Evolutionary conservation across 257 asterid species (phyloP), one percentile per base, ranked within the genome.

Genomic region (Rhazya stricta): DNA sequence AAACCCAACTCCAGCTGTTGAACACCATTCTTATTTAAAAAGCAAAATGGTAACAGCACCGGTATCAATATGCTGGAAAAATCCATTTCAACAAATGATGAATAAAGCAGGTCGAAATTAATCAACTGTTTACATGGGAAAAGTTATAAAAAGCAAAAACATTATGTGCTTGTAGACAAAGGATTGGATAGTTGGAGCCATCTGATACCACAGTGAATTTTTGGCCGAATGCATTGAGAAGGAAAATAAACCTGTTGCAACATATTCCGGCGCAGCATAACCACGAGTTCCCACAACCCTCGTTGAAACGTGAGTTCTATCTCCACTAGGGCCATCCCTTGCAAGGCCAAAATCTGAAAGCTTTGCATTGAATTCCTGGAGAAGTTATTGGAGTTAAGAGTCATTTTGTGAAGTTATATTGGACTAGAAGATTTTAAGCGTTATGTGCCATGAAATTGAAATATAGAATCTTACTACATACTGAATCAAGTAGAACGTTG

Each of bases 321-420:
- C 93, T 43, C 93, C 96, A 10, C 78, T 81, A 6, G 95, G 96
- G 50, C 91, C 91, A 46, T 88, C 87, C 75, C 96, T 86, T 50
- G 91, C 97, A 29, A 89, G 87, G 53, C 97, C 95, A 68, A 91
- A 91, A 82, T 87, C 92, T 6, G 92, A 84, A 45, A 91, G 92
- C 78, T 86, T 91, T 30, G 92, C 96, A 11, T 83, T 83, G 78
- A 86, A 91, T 36, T 89, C 86, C 96, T 91, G 85, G 79, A 81
- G 36, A 83, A 67, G 34, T 39, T 16, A 74, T 54, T 53, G 23
- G 19, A 67, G 30, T 29, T 6, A 69, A n/a, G 27, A 74, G 50
- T 69, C 34, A 42, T 45, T 51, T 34, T 78, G 41, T 51, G 57
- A 43, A 46, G 23, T n/a, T 39, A 30, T 57, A 13, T 16, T 30